These are phyloP conservation scores for Ceratorhiza oryzae-sativae DNA, from an alignment of 1,284 basidiomycete species.

Conservation along the genomic window DNA sequence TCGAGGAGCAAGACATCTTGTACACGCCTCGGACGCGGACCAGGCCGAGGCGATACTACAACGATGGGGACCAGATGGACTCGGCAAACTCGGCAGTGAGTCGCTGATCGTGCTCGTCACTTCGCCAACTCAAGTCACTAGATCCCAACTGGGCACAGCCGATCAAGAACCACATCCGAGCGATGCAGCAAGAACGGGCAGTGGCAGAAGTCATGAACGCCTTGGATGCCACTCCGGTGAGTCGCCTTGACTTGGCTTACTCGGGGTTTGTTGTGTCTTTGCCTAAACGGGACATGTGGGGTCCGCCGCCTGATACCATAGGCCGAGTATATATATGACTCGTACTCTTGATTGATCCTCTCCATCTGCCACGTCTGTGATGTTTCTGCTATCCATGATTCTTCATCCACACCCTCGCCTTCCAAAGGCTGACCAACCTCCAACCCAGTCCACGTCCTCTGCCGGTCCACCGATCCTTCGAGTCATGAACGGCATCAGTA, in stretches of 20 bases:
- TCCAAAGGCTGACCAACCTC: neutral
- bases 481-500: conserved; percentile 82
- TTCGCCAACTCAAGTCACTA: conserved; percentile 49
- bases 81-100: conserved; percentile 89
- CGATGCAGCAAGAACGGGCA: conserved; percentile 77
- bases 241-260: neutral
- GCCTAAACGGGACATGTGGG: neutral
- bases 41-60: conserved; percentile 88
- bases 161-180: conserved; percentile 83
- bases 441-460: conserved; percentile 33
- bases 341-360: neutral
- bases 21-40: conserved; percentile 92
- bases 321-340: too few species aligned
- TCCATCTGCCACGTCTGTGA: neutral
- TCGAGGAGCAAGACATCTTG: conserved; percentile 72
- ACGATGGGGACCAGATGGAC: conserved; percentile 89
- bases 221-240: conserved; percentile 42
- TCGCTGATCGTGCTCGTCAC: conserved; percentile 46
- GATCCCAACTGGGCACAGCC: conserved; percentile 90
- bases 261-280: neutral
- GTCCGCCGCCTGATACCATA: neutral
- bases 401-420: conserved; percentile 53
- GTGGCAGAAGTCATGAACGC: conserved; percentile 72
- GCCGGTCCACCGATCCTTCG: conserved; percentile 62
- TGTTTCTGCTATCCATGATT: conserved; percentile 47